Conservation (phyloP, 2,329 filamentous ascomycete genomes). For the Claviceps fusiformis region DNA sequence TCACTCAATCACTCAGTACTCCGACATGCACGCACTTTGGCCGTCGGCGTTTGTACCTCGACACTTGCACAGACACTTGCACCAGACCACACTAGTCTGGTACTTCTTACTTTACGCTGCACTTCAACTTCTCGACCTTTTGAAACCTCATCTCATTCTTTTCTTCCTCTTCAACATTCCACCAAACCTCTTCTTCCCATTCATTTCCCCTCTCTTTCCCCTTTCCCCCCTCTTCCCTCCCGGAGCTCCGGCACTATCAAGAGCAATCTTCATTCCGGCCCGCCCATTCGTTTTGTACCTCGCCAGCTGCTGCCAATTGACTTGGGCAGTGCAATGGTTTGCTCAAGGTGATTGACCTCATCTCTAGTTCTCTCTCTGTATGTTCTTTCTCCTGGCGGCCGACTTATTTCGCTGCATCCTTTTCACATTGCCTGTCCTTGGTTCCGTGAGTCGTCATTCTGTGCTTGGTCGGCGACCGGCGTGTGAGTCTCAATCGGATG, state of each 20-base stretch:
- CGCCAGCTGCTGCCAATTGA: constrained; percentile 18
- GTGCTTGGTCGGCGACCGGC: neutral
- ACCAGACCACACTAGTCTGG: neutral
- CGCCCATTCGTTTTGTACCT: constrained; percentile 3
- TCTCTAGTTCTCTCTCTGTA: constrained; percentile 12
- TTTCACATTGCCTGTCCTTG: neutral
- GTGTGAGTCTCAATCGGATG: neutral
- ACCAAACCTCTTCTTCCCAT: neutral
- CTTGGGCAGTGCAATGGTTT: constrained; percentile 24
- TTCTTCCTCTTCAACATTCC: constrained; percentile 1
- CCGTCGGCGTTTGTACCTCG: neutral
- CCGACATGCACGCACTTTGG: neutral
- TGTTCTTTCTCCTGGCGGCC: neutral
- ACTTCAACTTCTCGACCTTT: constrained; percentile 1
- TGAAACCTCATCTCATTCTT: neutral
- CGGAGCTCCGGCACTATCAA: neutral
- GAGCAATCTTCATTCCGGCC: constrained; percentile 2
- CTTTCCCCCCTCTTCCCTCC: neutral
- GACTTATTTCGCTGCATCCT: neutral
- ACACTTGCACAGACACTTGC: neutral
- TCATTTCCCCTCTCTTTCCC: neutral
- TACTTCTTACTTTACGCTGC: neutral
- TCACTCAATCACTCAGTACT: neutral
- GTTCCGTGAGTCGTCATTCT: neutral
- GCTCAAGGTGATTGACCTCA: constrained; percentile 20